Evolutionary conservation across 1,139 yeast genomes (phyloP), one percentile per base, ranked within the genome.

Genomic region (Hyphopichia pseudoburtonii): DNA sequence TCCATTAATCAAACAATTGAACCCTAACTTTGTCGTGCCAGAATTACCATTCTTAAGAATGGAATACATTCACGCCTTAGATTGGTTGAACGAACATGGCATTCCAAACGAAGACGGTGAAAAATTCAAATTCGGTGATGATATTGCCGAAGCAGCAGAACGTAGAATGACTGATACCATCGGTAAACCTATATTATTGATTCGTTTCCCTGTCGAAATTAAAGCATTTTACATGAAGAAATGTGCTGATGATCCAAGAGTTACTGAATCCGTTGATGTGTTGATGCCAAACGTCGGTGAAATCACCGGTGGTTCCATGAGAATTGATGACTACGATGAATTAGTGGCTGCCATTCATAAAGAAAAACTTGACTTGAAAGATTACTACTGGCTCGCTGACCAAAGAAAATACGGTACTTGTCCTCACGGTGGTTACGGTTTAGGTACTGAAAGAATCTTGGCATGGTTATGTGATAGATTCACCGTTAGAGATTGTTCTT

Each of bases 261-360:
- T 92, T 54, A 92, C 98, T 37, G 98, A 94, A 67, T 86, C 96
- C 35, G 97, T 92, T 33, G 99, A 92, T 66, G 96, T 94, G 27
- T 77, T 92, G 62, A 90, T 92, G 96, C 98, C 98, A 55, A 90
- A 87, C 56, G 98, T 92, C 40, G 98, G 98, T 62, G 97, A 90
- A 70, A 86, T 92, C 57, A 86, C 95, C 34, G 98, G 98, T 64
- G 98, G 98, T 42, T 90, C 97, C 37, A 92, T 92, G 99, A 89
- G 99, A 78, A 89, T 89, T 51, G 80, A 77, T 49, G 80, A 82
- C 52, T 71, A 77, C 46, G 89, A 87, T 32, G 97, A 90, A 64
- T 76, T 92, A 52, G 62, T 86, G 55, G 95, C 81, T 37, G 97
- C 96, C 39, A 85, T 90, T 75, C 82, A 83, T 70, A 86, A 97